Evolutionary conservation across 768 basidiomycete genomes (phyloP).

Genomic region (Termitomyces heimii): DNA sequence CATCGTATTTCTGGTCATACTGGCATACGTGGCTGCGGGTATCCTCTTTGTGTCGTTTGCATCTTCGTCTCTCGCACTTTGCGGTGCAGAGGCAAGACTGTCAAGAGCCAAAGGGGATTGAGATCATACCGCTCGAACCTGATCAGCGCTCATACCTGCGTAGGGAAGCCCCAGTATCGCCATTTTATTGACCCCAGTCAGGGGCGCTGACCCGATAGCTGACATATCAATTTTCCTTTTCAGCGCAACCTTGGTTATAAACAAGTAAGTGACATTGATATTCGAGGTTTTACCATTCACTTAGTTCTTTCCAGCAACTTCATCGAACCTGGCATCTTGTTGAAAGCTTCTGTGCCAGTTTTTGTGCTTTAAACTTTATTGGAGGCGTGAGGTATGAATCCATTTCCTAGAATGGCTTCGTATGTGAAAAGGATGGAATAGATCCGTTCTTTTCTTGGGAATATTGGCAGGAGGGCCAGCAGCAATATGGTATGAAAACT

Average conservation of each 20-base stretch:
- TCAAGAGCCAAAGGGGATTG: constrained; percentile 56
- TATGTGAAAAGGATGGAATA: constrained; percentile 19
- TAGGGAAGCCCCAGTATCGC: constrained; percentile 88
- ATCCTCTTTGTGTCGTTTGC: constrained; percentile 46
- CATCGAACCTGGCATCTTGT: constrained; percentile 81
- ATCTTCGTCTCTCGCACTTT: constrained; percentile 17
- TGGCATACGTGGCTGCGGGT: constrained; percentile 83
- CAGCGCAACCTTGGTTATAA: constrained; percentile 77
- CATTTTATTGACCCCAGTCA: constrained; percentile 29
- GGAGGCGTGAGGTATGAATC: constrained; percentile 67
- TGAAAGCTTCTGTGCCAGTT: constrained; percentile 85
- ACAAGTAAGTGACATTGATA: constrained; percentile 42
- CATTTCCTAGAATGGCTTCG: neutral
- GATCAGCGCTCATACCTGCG: constrained; percentile 97
- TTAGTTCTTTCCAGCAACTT: constrained; percentile 51
- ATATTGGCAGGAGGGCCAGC: constrained; percentile 82
- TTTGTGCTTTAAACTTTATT: constrained; percentile 87
- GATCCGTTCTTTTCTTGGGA: constrained; percentile 76
- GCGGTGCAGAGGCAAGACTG: constrained; percentile 17
- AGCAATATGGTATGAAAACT: constrained; percentile 63
- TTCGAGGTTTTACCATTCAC: constrained; percentile 5
- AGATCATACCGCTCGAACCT: constrained; percentile 98
- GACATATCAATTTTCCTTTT: constrained; percentile 28
- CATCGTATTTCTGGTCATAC: constrained; percentile 48
- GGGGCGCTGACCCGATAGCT: constrained; percentile 38